Percentiles rank a stretch among this genome's conserved stretches.
Evolutionary conservation across 2,329 filamentous ascomycete species (phyloP).

Genomic region (Exophiala bonariae): DNA sequence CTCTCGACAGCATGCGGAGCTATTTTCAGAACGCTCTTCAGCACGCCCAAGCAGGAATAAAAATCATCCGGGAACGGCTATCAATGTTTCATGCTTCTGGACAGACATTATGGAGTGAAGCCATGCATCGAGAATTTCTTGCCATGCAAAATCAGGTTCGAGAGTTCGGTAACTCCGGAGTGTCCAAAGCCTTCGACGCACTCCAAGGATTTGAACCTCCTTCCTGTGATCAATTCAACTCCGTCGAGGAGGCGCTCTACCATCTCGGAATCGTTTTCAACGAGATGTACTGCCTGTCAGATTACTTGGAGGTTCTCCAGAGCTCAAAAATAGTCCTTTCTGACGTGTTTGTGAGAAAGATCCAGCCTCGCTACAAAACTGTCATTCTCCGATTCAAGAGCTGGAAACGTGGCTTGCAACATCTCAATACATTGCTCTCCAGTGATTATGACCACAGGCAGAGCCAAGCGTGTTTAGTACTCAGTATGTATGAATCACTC

Average conservation of each 20-base stretch:
- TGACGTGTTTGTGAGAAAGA: neutral
- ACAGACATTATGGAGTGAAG: slow-evolving; percentile 39
- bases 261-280: slow-evolving; percentile 4
- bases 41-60: neutral
- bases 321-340: neutral
- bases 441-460: neutral
- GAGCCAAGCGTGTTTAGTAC: neutral
- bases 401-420: neutral
- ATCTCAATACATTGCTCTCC: neutral
- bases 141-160: slow-evolving; percentile 28
- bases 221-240: neutral
- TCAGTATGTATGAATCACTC: neutral
- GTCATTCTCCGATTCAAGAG: neutral
- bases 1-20: neutral
- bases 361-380: neutral
- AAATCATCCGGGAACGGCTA: neutral
- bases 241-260: neutral
- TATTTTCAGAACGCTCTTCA: neutral
- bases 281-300: neutral
- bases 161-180: slow-evolving; percentile 1
- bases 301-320: neutral
- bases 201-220: neutral
- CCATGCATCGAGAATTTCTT: slow-evolving; percentile 34
- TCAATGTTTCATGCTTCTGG: neutral
- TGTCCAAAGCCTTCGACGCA: neutral